These are phyloP conservation scores for Isoetes engelmannii DNA, from an alignment of 83 land plant species.

Conservation along the genomic window DNA sequence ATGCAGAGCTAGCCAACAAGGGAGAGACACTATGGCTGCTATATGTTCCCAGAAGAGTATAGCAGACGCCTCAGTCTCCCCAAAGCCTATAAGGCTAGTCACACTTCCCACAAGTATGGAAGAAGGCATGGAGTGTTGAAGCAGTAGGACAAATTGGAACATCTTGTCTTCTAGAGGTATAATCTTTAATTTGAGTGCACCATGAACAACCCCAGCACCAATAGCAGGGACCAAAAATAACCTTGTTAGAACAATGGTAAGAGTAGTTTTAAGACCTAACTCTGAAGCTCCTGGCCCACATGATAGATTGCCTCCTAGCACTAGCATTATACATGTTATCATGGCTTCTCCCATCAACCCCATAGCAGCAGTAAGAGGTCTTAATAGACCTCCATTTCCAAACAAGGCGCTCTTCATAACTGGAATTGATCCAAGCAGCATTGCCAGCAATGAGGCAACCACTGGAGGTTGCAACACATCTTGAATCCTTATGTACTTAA, in stretches of 20 bases:
- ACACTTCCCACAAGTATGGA: constrained; percentile 6
- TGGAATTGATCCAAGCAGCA: not conserved
- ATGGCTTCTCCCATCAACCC: not conserved
- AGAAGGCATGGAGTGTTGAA: constrained; percentile 9
- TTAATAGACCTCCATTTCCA: not conserved
- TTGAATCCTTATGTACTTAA: no score
- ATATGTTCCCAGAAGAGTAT: constrained; percentile 5
- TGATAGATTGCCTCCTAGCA: not conserved
- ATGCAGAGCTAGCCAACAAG: not conserved
- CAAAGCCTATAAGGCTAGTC: not conserved
- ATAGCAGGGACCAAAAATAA: not conserved
- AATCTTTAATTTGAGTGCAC: not conserved
- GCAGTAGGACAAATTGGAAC: constrained; percentile 1
- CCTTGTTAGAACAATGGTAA: not conserved
- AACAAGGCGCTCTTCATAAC: not conserved
- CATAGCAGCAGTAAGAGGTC: not conserved
- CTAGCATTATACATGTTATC: constrained; percentile 1
- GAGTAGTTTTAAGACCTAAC: not conserved
- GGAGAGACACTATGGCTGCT: not conserved
- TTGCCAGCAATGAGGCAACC: not conserved
- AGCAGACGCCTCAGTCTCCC: not conserved
- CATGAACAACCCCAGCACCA: not conserved
- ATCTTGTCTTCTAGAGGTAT: not conserved
- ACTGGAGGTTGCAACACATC: not conserved
- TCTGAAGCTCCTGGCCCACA: not conserved